Conservation (phyloP, 2,329 filamentous ascomycete genomes). For the Erysiphe pulchra region DNA sequence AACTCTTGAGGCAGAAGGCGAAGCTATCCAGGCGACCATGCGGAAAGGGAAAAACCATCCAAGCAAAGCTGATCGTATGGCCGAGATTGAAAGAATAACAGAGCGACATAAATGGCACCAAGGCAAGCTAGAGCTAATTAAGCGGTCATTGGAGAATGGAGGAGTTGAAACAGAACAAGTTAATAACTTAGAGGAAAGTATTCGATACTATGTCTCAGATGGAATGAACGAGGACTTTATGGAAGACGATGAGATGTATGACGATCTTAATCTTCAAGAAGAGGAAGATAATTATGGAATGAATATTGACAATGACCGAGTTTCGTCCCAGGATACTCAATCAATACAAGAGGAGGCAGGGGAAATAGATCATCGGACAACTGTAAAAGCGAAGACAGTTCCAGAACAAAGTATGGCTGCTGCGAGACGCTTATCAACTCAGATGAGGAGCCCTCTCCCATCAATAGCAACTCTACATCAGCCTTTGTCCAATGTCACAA, state of each 20-base stretch:
- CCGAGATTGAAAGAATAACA: conserved; percentile 58
- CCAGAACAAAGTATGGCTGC: conserved; percentile 30
- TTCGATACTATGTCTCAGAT: conserved; percentile 84
- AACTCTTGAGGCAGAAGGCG: conserved; percentile 68
- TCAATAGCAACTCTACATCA: conserved; percentile 73
- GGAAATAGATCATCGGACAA: conserved; percentile 27
- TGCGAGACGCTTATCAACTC: conserved; percentile 53
- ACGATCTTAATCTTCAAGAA: conserved; percentile 75
- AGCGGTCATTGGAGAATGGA: conserved; percentile 77
- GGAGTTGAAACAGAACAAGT: conserved; percentile 73
- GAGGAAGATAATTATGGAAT: conserved; percentile 78
- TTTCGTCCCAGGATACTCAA: conserved; percentile 86
- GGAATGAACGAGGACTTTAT: conserved; percentile 73
- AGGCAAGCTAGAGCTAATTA: conserved; percentile 69
- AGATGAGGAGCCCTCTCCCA: conserved; percentile 85
- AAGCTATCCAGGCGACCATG: conserved; percentile 61
- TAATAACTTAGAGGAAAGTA: conserved; percentile 68
- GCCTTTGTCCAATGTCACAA: conserved; percentile 34
- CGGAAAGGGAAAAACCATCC: conserved; percentile 86
- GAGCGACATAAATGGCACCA: conserved; percentile 96
- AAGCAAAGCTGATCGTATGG: conserved; percentile 63
- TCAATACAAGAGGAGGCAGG: conserved; percentile 65
- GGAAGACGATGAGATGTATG: conserved; percentile 86
- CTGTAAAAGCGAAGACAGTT: conserved; percentile 22
- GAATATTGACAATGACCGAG: conserved; percentile 52